Percentiles rank a stretch among this genome's conserved stretches.
phyloP scores from a whole-genome alignment of 768 basidiomycete species.

The Mycena metata region DNA sequence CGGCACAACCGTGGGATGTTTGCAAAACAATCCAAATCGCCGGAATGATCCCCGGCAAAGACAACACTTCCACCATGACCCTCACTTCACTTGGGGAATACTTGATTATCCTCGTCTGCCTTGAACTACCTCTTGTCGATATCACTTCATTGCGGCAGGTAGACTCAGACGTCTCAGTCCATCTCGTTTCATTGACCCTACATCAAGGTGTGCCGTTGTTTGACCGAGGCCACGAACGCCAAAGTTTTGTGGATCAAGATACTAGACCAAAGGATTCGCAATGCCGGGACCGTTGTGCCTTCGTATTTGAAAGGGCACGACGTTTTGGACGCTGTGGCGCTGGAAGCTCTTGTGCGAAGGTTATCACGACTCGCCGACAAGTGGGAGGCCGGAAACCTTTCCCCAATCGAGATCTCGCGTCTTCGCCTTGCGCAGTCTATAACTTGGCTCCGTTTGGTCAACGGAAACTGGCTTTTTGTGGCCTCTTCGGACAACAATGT shows the following conservation, averaged over 20 bases:
- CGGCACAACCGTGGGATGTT: too few relatives aligned
- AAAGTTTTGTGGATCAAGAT: conserved; percentile 17
- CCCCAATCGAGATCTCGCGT: not conserved
- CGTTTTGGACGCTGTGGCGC: not conserved
- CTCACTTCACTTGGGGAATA: conserved; percentile 3
- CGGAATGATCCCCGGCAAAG: too few relatives aligned
- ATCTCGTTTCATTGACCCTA: not conserved
- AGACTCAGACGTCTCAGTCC: too few relatives aligned
- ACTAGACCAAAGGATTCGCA: not conserved
- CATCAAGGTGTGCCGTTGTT: conserved; percentile 8
- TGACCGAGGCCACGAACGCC: not conserved
- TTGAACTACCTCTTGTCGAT: conserved; percentile 9
- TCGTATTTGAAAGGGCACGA: conserved; percentile 7
- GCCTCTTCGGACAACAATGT: conserved; percentile 27
- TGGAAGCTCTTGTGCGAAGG: conserved; percentile 16
- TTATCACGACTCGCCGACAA: not conserved
- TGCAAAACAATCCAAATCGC: too few relatives aligned
- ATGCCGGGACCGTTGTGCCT: not conserved
- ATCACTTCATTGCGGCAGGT: conserved; percentile 3
- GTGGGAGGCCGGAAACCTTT: conserved; percentile 3
- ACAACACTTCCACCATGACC: too few relatives aligned
- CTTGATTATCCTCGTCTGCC: conserved; percentile 3
- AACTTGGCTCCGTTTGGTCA: conserved; percentile 35
- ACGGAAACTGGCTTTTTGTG: conserved; percentile 29
- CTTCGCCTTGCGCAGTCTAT: conserved; percentile 29